Percentiles rank a stretch among this genome's conserved stretches.
Evolutionary conservation across 139 green algal genomes (phyloP).

Genomic region (Prasinococcaceae sp.): DNA sequence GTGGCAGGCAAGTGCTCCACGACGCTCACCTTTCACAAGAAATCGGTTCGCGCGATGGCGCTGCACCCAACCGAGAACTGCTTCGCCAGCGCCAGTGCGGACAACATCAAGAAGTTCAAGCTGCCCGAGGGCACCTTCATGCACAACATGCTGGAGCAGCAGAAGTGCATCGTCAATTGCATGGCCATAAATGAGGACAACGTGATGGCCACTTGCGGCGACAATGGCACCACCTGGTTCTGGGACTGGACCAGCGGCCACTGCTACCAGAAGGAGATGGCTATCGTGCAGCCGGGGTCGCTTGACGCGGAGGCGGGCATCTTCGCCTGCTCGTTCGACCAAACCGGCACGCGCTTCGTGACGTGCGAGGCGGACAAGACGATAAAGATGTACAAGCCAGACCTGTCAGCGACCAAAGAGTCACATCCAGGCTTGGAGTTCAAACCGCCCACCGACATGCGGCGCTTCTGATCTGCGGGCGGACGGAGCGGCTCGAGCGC

Average conservation of each 20-base stretch:
- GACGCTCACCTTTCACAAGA: conserved; percentile 98
- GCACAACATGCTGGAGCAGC: conserved; percentile 91
- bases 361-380: conserved; percentile 94
- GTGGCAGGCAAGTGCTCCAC: conserved; percentile 49
- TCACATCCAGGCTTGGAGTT: conserved; percentile 69
- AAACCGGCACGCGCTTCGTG: conserved; percentile 60
- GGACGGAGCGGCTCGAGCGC: too few species aligned
- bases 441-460: conserved; percentile 27
- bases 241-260: conserved; percentile 93
- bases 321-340: conserved; percentile 58
- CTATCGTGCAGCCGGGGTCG: conserved; percentile 75
- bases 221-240: conserved; percentile 41
- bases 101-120: conserved; percentile 98
- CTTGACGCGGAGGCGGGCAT: conserved; percentile 77
- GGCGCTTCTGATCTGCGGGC: conserved; percentile 28
- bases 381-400: conserved; percentile 95
- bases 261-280: conserved; percentile 76
- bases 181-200: conserved; percentile 87
- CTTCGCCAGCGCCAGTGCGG: conserved; percentile 68
- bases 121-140: conserved; percentile 78
- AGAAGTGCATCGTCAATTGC: conserved; percentile 81
- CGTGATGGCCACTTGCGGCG: conserved; percentile 68
- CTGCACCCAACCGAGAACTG: conserved; percentile 70
- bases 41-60: conserved; percentile 57
- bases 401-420: conserved; percentile 66